Evolutionary conservation across 495 filamentous ascomycete species (phyloP).

Genomic region (Penicillium angulare): DNA sequence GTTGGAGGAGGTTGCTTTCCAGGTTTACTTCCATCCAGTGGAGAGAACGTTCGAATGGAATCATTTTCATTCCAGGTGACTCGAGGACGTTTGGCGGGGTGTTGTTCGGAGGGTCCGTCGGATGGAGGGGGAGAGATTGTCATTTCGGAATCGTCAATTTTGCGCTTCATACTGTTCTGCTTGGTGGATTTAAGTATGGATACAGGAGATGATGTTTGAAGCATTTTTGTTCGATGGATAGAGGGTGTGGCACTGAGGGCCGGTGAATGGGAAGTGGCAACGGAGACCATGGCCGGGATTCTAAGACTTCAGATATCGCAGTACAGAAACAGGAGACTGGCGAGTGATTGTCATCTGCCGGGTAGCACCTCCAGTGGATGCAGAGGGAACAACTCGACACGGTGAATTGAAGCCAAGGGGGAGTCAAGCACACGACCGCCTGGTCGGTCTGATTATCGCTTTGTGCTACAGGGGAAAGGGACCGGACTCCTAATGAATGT

Average conservation of each 20-base stretch:
- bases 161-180: constrained; percentile 34
- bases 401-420: constrained; percentile 8
- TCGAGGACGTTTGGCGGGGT: constrained; percentile 56
- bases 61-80: constrained; percentile 77
- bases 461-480: constrained; percentile 16
- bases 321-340: constrained; percentile 5
- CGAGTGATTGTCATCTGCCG: constrained; percentile 24
- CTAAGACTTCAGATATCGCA: constrained; percentile 1
- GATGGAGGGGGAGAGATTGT: constrained; percentile 37
- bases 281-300: constrained; percentile 41
- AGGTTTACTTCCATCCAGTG: too few species aligned
- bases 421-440: constrained; percentile 28
- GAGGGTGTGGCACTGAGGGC: constrained; percentile 23
- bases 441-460: constrained; percentile 2
- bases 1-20: constrained; percentile 8
- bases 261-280: constrained; percentile 37
- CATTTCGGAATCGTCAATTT: constrained; percentile 41
- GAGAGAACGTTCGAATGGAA: constrained; percentile 49
- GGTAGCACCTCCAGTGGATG: constrained; percentile 4
- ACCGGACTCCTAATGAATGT: constrained; percentile 14
- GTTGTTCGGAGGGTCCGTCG: constrained; percentile 38
- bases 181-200: constrained; percentile 46
- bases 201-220: constrained; percentile 33
- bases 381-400: constrained; percentile 5
- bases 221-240: constrained; percentile 33